Evolutionary conservation across 768 basidiomycete species (phyloP).

Genomic region (Mrakia hoshinonis): DNA sequence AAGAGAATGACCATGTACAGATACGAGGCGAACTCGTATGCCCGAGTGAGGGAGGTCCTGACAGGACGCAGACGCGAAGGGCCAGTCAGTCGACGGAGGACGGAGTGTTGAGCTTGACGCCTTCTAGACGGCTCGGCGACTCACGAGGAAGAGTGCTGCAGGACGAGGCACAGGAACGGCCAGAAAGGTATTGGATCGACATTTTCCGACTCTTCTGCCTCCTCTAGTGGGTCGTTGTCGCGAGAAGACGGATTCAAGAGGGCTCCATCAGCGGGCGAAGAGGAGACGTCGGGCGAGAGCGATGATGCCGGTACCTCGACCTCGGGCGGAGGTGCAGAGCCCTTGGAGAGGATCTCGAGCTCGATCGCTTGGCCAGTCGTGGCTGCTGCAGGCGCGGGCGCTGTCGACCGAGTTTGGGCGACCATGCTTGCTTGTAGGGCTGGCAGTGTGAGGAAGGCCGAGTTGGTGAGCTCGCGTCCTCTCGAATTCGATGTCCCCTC

Average conservation of each 20-base stretch:
- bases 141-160: slow-evolving; percentile 21
- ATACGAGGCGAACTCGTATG: slow-evolving; percentile 27
- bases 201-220: not conserved
- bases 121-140: not conserved
- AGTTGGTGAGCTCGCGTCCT: no score
- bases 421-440: no score
- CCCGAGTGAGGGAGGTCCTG: slow-evolving; percentile 1
- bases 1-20: slow-evolving; percentile 46
- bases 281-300: not conserved
- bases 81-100: not conserved
- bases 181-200: slow-evolving; percentile 7
- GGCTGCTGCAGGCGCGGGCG: no score
- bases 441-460: no score
- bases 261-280: not conserved
- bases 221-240: not conserved
- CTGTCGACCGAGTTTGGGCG: no score
- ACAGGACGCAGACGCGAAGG: not conserved
- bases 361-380: not conserved
- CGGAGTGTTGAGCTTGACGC: not conserved
- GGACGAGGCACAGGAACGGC: slow-evolving; percentile 19
- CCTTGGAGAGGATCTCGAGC: not conserved
- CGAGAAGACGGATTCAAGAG: not conserved
- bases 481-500: no score
- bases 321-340: not conserved
- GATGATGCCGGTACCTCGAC: not conserved